These are phyloP conservation scores for Alternaria sp. DNA, from an alignment of 2,329 filamentous ascomycete genomes.

Conservation along the genomic window DNA sequence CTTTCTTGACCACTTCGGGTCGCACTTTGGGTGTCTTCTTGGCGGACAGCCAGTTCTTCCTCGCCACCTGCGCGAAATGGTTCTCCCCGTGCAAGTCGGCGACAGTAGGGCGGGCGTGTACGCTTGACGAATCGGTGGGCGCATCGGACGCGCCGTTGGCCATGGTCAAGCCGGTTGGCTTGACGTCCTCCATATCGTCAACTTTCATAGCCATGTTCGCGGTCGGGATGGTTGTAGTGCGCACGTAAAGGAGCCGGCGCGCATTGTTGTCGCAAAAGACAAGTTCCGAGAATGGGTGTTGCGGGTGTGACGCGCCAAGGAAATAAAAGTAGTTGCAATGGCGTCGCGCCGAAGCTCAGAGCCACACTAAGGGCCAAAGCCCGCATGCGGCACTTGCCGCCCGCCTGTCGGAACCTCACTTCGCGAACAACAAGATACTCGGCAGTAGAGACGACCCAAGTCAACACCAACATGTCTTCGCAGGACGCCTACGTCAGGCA, in stretches of 20 bases:
- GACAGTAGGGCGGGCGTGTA: constrained; percentile 66
- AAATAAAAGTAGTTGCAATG: constrained; percentile 34
- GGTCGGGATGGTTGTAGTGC: constrained; percentile 15
- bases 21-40: constrained; percentile 74
- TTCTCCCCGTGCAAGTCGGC: constrained; percentile 75
- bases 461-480: constrained; percentile 43
- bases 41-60: constrained; percentile 81
- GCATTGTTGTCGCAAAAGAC: constrained; percentile 37
- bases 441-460: constrained; percentile 16
- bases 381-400: constrained; percentile 30
- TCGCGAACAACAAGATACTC: constrained; percentile 15
- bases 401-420: constrained; percentile 11
- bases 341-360: constrained; percentile 18
- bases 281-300: constrained; percentile 19
- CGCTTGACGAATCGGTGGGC: constrained; percentile 27
- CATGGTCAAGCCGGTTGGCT: constrained; percentile 21
- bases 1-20: constrained; percentile 79
- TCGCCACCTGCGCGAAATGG: constrained; percentile 73
- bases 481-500: constrained; percentile 37
- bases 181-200: constrained; percentile 38
- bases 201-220: constrained; percentile 17
- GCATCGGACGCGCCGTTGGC: constrained; percentile 32
- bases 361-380: constrained; percentile 2
- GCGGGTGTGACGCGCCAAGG: constrained; percentile 37
- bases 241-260: constrained; percentile 26